Evolutionary conservation across 768 basidiomycete species (phyloP), one percentile per base, ranked within the genome.

Genomic region (Lactarius vividus): DNA sequence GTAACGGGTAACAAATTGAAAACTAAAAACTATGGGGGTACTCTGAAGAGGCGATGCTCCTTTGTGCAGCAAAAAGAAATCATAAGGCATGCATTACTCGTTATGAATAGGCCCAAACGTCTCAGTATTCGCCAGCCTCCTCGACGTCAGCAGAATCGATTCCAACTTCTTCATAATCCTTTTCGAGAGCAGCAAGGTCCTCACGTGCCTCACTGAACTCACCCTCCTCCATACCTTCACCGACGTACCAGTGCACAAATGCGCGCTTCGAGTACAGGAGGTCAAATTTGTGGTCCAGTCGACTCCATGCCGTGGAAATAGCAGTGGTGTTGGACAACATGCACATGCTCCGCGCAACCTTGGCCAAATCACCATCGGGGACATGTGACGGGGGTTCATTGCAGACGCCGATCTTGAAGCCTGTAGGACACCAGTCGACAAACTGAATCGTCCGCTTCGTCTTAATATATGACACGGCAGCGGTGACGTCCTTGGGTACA

Each of bases 161-260:
- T 60, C 87, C 85, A 70, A 88, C 94, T 76, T 97, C 93, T 76
- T 94, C 92, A 72, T 94, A 95, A 71, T 94, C 94, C 78, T 94
- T 97, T 83, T 98, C 96, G 62, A 99, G 87, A n/a, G 96, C 96
- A n/a, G 96, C 97, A 64, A 99, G 88, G 77, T 99, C 96, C 80
- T 99, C 97, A 66, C 96, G 91, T 23, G 96, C 96, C 81, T 98
- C 96, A 23, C 94, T 96, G 82, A 98, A 98, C 81, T 99, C 96
- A 76, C 96, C 96, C 85, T 89, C 87, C 75, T 89, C 86, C 87
- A 89, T 90, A 74, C 88, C 87, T 76, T 89, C 87, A 67, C 88
- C 86, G 66, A 88, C 88, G 76, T 91, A 85, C 85, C 84, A 82
- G 75, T 84, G 81, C 10, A 82, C 80, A 69, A 83, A 80, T 10